phyloP scores from a whole-genome alignment of 2,329 filamentous ascomycete genomes.

The Trichophyton verrucosum region DNA sequence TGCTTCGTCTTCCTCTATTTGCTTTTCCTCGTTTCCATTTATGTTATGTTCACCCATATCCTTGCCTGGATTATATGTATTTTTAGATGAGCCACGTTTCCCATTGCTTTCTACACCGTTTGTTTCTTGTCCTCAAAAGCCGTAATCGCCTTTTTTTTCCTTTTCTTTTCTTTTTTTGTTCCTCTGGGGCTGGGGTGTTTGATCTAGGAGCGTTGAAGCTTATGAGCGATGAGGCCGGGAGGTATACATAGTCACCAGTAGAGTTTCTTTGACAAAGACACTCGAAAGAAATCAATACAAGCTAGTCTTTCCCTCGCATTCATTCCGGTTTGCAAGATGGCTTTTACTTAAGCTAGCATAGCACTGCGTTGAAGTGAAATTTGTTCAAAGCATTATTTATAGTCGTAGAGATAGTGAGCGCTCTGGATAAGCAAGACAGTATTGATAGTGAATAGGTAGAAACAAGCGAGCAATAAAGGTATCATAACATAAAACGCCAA shows the following conservation, averaged over 20 bases:
- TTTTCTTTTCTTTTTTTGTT: not conserved
- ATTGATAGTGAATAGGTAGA: not conserved
- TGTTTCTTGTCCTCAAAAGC: not conserved
- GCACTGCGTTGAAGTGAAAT: too few relatives aligned
- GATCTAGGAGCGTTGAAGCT: not conserved
- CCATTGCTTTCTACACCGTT: not conserved
- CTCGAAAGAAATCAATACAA: not conserved
- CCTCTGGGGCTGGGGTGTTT: not conserved
- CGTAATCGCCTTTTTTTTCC: not conserved
- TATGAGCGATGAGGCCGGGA: not conserved
- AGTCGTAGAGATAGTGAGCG: not conserved
- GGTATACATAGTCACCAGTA: not conserved
- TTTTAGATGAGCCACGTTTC: slow-evolving; percentile 2
- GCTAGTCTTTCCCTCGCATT: not conserved
- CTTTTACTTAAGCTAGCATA: too few relatives aligned
- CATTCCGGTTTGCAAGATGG: too few relatives aligned
- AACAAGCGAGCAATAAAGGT: not conserved
- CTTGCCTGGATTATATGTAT: not conserved
- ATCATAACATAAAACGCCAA: not conserved
- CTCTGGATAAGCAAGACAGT: not conserved
- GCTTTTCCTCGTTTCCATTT: not conserved
- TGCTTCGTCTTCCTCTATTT: not conserved
- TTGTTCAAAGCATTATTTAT: not conserved
- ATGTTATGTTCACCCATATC: not conserved
- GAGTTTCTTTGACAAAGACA: not conserved